Percentiles rank a stretch among this genome's conserved stretches.
Evolutionary conservation across 1,284 basidiomycete species (phyloP).

Genomic region (Athelia sp.): DNA sequence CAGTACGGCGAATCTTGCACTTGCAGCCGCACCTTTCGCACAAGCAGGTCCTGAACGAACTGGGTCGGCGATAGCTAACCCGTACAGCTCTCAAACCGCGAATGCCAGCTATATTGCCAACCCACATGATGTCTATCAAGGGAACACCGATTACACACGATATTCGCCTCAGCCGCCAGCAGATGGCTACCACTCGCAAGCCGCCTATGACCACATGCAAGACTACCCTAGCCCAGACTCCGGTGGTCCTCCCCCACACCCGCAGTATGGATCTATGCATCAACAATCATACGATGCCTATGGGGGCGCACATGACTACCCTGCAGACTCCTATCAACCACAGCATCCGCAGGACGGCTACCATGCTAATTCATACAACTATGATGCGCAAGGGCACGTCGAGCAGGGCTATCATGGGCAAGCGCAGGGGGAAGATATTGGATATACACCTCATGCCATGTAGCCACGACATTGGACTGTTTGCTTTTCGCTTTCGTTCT

Average conservation of each 20-base stretch:
- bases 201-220: constrained; percentile 16
- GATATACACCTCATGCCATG: constrained; percentile 9
- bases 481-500: constrained; percentile 20
- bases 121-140: constrained; percentile 48
- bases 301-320: constrained; percentile 13
- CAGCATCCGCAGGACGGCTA: not conserved
- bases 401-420: constrained; percentile 1
- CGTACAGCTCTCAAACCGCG: constrained; percentile 11
- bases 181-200: constrained; percentile 1
- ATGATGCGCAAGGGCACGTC: not conserved
- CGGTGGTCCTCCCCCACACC: constrained; percentile 4
- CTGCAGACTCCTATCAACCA: constrained; percentile 3
- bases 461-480: constrained; percentile 6
- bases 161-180: constrained; percentile 4
- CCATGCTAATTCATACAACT: not conserved
- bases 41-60: constrained; percentile 26
- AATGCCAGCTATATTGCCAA: constrained; percentile 31
- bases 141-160: constrained; percentile 20
- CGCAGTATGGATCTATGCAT: constrained; percentile 17
- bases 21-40: constrained; percentile 49
- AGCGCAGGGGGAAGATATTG: constrained; percentile 4
- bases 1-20: constrained; percentile 51
- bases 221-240: constrained; percentile 16
- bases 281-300: constrained; percentile 22
- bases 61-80: constrained; percentile 13